Conservation (phyloP, 78 protist genomes). For the Dictyostelium capitatum region DNA sequence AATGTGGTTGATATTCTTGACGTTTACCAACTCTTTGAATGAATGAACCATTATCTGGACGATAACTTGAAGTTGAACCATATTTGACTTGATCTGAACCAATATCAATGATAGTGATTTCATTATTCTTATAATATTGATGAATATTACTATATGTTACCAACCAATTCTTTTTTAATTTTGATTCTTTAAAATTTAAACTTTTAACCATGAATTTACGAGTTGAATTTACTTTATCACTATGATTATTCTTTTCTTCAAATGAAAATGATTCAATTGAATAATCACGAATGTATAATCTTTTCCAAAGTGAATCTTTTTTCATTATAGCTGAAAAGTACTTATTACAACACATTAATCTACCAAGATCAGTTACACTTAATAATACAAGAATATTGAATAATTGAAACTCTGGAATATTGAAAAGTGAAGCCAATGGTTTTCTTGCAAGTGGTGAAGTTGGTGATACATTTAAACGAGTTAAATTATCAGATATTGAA, state of each 20-base stretch:
- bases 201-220: background rate
- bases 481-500: too few species aligned
- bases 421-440: background rate
- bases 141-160: background rate
- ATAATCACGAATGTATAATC: constrained; percentile 7
- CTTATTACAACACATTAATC: constrained; percentile 4
- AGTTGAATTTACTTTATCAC: background rate
- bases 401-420: constrained; percentile 19
- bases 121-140: background rate
- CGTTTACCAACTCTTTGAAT: constrained; percentile 10
- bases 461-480: background rate
- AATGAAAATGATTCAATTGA: constrained; percentile 3
- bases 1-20: constrained; percentile 43
- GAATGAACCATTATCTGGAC: background rate
- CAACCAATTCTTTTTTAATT: constrained; percentile 2
- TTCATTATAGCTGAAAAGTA: background rate
- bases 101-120: constrained; percentile 13
- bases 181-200: background rate
- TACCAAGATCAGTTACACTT: background rate
- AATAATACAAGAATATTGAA: background rate
- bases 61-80: background rate
- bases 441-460: background rate
- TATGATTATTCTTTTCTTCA: background rate
- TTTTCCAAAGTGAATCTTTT: constrained; percentile 43
- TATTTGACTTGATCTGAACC: constrained; percentile 12